Base-by-base conservation (phyloP, 768 basidiomycete species). In the Pleurotus tuoliensis region DNA sequence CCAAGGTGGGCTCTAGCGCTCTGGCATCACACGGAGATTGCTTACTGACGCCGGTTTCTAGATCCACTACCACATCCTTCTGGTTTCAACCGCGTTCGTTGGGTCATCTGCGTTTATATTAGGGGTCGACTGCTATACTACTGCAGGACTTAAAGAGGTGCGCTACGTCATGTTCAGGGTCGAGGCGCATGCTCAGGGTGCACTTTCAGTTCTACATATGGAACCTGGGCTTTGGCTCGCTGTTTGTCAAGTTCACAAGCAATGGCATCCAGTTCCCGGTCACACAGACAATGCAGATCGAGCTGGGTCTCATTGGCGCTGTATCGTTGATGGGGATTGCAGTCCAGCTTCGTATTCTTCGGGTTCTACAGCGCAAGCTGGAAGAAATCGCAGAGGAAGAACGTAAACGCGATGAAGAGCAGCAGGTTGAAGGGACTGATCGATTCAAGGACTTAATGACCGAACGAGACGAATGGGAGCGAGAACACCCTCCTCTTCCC, bases 71-170 rank as follows among this genome's bases (percentile, higher is more conserved):
- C 89, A 93, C 68, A 77, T 94, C 66, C 73, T 97, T 55, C 84
- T 98, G 63, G 73, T 90, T 52, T 87, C 91, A 57, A 96, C 94
- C 40, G 89, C 94, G 45, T 81, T 92, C 63, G 92, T 97, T 61
- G 95, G 95, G 5, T 87, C 94, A 22, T 88, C 88, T 16, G 88
- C 93, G 0, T 88, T 97, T 69, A 92, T 94, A 56, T 77, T 98
- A 12, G 96, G 96, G 16, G 84, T 97, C 39, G 95, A 98, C 71
- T 97, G 95, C 69, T 97, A 85, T 69, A 90, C 93, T 2, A 89
- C 91, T 15, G 92, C 90, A 5, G 91, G 90, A 18, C 79, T 98
- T 53, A 98, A 98, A 75, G 94, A 97, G 84, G 93, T 90, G 62
- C 62, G 72, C 39, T 49, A 45, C 43, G 49, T 52, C 25, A 27